Base-by-base conservation (phyloP, 1,284 basidiomycete genomes). In the Porodaedalea pini region DNA sequence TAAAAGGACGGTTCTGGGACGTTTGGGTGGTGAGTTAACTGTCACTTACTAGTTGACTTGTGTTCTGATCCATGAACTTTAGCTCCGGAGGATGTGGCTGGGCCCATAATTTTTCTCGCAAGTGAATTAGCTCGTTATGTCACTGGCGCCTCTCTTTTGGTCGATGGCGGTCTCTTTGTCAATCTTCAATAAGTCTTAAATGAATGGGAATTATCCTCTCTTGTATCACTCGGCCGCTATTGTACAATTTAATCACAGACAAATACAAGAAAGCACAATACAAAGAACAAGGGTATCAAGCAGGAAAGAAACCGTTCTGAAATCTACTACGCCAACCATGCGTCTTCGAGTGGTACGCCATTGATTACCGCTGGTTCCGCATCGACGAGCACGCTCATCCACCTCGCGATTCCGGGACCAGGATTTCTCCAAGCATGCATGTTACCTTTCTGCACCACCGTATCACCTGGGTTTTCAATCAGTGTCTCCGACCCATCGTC, bases 111-210 rank as follows among this genome's bases (percentile, higher is more conserved):
- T 2, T 92, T 92, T 70, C 76, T 92, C 41, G 86, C 85, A 0
- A 86, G 82, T 63, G 87, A 90, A 64, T 74, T 91, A 62, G 86
- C 87, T 2, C 81, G 79, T 64, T 92, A 91, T 68, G 80, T 87
- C 51, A 88, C 86, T 0, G 86, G 86, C 11, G 78, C 83, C 49
- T 81, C 81, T 17, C 70, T 92, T 13, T 72, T 92, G 2, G 89
- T 90, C 0, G 90, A 92, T 66, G 89, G 89, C 4, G 90, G 89
- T 0, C 73, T 86, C 29, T 89, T 90, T 62, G 89, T 91, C 34
- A 90, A 90, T 62, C 75, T 92, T 54, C 89, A 91, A 68, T 91
- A 69, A 74, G 51, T 11, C n/a, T 21, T 27, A 32, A 44, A 23
- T 17, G 23, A 44, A 8, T 6, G 41, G 7, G 17, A 44, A 44